Base-by-base conservation (phyloP, 2,329 filamentous ascomycete genomes). In the Penicillium sp. region DNA sequence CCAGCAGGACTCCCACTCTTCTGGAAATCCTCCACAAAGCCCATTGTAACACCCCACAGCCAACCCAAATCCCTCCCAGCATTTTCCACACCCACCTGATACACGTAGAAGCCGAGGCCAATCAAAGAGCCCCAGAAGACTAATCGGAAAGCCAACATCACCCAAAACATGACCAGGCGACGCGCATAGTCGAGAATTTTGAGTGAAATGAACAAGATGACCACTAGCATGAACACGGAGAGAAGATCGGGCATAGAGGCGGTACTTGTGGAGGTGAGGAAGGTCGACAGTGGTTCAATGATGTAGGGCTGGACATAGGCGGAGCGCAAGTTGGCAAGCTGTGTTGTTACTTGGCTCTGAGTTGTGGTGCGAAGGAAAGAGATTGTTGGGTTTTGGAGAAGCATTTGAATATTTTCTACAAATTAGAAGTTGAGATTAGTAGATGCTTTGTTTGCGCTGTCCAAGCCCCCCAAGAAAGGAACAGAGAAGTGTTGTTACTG, bases 141-240 rank as follows among this genome's bases (percentile, higher is more conserved):
- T 41, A 91, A 62, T 23, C 82, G 76, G 59, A 90, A 71, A 11
- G 81, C 79, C 53, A 96, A 69, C n/a, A 82, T 78, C 50, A 91
- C 83, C 85, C 90, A 91, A 77, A 87, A 95, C 68, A 91, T 77
- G 55, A 96, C 79, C 20, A 90, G 76, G 57, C 90, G 83, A 58
- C 86, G 85, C 18, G 91, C 77, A 77, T 89, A 88, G 69, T 87
- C 82, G 60, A 87, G 75, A 41, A 94, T 78, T 61, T 84, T 83
- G 56, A 87, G 74, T 12, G 80, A 81, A 54, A 92, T 70, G 68
- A 91, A 79, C 49, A 93, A 73, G 53, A 86, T 75, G 27, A 86
- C 63, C 43, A 87, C 74, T 4, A 89, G 76, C 8, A 86, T 54
- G 7, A 75, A 49, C 20, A 76, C 59, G 12, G 73, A 71, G 43